Base-by-base conservation (phyloP, 495 filamentous ascomycete genomes). In the Podospora tetraspora region DNA sequence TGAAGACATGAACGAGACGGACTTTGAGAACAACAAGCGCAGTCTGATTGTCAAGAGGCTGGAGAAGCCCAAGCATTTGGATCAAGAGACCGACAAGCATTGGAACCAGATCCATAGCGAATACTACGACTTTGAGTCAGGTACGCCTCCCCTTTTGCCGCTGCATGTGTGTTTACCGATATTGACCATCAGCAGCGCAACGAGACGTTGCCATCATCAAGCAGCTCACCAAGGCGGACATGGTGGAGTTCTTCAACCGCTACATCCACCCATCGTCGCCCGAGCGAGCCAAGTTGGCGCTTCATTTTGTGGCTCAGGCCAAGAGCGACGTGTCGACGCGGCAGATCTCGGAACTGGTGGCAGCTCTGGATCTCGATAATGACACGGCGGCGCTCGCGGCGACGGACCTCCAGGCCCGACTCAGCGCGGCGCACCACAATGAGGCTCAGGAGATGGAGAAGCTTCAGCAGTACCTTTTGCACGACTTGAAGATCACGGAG, bases 61-160 rank as follows among this genome's bases (percentile, higher is more conserved):
- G 27, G 96, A 99, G 81, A 96, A 94, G 78, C 79, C 96, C 72
- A 98, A 97, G 84, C 96, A 96, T 73, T 80, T 99, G 69, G 84
- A 86, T 61, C 92, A 94, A 63, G 95, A 99, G 80, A 92, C 87
- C 25, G 82, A 80, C 62, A 86, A 92, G 22, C 90, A 94, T 75
- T 97, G 92, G 94, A 84, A 79, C 32, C 91, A 96, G 69, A 91
- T 98, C 74, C 86, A 87, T 16, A 91, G 85, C 61, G 95, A 98
- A 74, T 91, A 89, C 70, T 94, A 92, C 76, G 92, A 97, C 76
- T 99, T 99, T 77, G 83, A 92, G 71, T 85, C 88, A 72, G 86
- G 93, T 92, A 79, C 79, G 87, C 82, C n/a, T 27, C n/a, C 57
- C 16, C 16, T 9, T 22, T 70, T 59, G 29, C 21, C 25, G 61